Evolutionary conservation across 176 grass and related monocot genomes (phyloP).

Genomic region (Musa itinerans): DNA sequence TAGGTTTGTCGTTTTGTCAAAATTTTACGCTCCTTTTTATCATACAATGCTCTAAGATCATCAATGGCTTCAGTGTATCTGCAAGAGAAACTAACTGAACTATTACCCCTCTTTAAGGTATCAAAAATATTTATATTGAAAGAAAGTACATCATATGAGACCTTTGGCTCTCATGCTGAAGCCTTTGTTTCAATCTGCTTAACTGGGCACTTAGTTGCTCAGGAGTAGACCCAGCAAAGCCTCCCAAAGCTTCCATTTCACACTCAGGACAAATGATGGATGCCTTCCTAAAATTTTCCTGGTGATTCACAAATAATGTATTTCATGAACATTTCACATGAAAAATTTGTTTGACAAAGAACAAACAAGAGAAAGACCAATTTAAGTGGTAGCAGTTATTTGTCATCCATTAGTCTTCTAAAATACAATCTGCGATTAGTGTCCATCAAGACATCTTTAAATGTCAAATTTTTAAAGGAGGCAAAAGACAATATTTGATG

Average conservation of each 20-base stretch:
- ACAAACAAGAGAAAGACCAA: background rate
- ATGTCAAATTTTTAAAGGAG: no score
- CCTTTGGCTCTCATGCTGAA: conserved; percentile 80
- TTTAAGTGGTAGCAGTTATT: background rate
- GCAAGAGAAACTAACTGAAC: conserved; percentile 6
- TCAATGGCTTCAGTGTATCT: conserved; percentile 64
- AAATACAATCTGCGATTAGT: no score
- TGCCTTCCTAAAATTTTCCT: conserved; percentile 74
- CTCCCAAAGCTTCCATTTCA: conserved; percentile 60
- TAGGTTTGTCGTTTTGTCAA: conserved; percentile 56
- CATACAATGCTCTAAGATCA: conserved; percentile 60
- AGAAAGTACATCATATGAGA: conserved; percentile 26
- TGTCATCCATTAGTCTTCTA: background rate
- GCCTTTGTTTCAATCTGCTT: conserved; percentile 53
- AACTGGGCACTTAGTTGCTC: conserved; percentile 64
- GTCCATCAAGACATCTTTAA: no score
- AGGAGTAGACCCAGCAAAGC: conserved; percentile 39
- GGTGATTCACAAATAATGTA: background rate
- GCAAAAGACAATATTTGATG: no score
- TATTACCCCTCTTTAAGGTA: background rate
- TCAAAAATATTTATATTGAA: background rate
- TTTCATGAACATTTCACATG: background rate
- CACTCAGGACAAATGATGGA: conserved; percentile 66
- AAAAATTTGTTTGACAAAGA: background rate
- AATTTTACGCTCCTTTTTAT: conserved; percentile 60